phyloP scores from a whole-genome alignment of 306 rosid genomes.

The Arachis stenosperma region DNA sequence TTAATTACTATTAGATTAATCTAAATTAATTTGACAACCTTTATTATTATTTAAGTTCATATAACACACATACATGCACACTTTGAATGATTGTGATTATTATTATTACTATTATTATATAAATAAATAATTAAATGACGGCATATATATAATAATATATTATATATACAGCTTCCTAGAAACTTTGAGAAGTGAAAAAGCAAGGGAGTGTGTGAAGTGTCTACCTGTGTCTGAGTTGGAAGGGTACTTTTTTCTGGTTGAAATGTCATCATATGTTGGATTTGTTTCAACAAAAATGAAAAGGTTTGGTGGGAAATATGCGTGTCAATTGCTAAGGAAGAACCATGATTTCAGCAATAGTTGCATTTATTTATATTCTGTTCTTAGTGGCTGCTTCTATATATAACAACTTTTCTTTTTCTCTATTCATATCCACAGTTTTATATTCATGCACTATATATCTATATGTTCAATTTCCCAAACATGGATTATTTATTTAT shows the following conservation, averaged over 20 bases:
- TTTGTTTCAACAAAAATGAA: constrained; percentile 1
- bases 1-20: too few relatives aligned
- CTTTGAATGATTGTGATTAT: too few relatives aligned
- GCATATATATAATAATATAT: too few relatives aligned
- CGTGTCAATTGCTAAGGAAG: constrained; percentile 40
- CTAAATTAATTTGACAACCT: too few relatives aligned
- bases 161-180: background rate
- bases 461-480: too few relatives aligned
- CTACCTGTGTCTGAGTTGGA: constrained; percentile 43
- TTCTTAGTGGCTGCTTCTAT: too few relatives aligned
- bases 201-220: constrained; percentile 29
- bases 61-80: too few relatives aligned
- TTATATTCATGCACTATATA: background rate
- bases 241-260: constrained; percentile 37
- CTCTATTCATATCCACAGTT: constrained; percentile 42
- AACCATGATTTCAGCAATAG: constrained; percentile 7
- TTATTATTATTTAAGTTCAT: too few relatives aligned
- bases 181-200: constrained; percentile 16
- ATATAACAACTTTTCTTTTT: constrained; percentile 17
- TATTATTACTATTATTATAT: too few relatives aligned
- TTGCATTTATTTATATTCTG: too few relatives aligned
- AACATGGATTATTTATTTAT: too few relatives aligned
- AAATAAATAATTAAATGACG: background rate
- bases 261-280: constrained; percentile 25
- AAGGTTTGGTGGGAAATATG: constrained; percentile 34